Evolutionary conservation across 176 grass and related monocot genomes (phyloP).

Genomic region (Elaeis guineensis): DNA sequence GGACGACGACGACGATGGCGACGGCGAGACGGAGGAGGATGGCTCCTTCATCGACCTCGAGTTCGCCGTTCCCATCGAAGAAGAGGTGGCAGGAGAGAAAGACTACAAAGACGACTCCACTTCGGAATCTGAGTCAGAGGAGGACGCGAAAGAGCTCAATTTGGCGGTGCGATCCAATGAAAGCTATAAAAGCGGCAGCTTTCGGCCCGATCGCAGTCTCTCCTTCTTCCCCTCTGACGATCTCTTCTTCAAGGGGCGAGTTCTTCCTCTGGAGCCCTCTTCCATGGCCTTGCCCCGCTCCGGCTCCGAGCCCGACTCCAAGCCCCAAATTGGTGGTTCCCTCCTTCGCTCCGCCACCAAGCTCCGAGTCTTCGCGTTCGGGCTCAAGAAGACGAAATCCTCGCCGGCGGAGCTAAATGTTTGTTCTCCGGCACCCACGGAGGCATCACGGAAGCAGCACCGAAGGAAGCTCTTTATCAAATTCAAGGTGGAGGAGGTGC

Average conservation of each 20-base stretch:
- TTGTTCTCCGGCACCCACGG: not conserved
- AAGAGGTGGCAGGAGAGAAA: no score
- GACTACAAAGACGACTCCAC: constrained; percentile 2
- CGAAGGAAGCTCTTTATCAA: constrained; percentile 8
- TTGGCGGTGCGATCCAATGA: constrained; percentile 41
- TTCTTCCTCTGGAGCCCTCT: constrained; percentile 8
- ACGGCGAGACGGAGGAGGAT: not conserved
- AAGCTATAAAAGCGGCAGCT: constrained; percentile 1
- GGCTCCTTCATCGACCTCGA: constrained; percentile 22
- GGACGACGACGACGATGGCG: no score
- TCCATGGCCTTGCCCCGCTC: not conserved
- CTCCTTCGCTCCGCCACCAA: constrained; percentile 19
- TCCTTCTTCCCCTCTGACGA: constrained; percentile 36
- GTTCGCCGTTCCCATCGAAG: no score
- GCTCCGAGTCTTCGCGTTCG: constrained; percentile 56
- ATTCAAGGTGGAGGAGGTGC: constrained; percentile 2
- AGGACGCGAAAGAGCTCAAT: constrained; percentile 24
- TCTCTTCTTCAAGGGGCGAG: constrained; percentile 28
- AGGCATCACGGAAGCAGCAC: not conserved
- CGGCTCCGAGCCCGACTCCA: constrained; percentile 14
- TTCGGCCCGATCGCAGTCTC: not conserved
- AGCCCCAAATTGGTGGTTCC: constrained; percentile 22
- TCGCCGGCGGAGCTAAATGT: not conserved
- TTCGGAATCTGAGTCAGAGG: constrained; percentile 36
- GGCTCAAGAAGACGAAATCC: constrained; percentile 38